phyloP scores from a whole-genome alignment of 1,139 yeast genomes.

The Taphrina pruni region DNA sequence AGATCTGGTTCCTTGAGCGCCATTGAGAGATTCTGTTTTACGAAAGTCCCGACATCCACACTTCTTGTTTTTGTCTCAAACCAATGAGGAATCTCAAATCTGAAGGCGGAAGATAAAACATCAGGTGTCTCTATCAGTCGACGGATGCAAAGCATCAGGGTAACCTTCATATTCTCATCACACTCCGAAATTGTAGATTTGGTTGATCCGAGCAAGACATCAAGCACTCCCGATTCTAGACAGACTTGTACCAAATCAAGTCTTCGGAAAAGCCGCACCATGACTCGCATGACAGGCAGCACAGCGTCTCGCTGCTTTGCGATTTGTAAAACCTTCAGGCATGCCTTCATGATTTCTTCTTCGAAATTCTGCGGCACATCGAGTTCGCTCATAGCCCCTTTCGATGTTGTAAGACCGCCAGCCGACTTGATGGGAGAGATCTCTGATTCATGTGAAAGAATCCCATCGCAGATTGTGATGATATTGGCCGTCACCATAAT shows the following conservation, averaged over 20 bases:
- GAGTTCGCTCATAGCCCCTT: not conserved
- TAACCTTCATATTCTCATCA: conserved; percentile 51
- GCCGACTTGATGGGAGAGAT: too few relatives aligned
- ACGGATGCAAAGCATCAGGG: conserved; percentile 60
- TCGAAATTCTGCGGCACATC: not conserved
- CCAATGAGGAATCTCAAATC: conserved; percentile 52
- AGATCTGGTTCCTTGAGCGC: conserved; percentile 65
- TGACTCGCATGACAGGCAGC: not conserved
- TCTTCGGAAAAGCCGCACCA: not conserved
- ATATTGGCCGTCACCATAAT: not conserved
- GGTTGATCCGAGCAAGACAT: conserved; percentile 50
- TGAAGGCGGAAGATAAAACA: conserved; percentile 60
- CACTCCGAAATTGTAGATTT: conserved; percentile 49
- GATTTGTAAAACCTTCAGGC: not conserved
- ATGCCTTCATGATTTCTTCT: not conserved
- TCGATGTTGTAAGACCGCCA: not conserved
- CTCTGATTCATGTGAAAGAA: not conserved
- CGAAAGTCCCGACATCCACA: conserved; percentile 59
- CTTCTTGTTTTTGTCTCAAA: conserved; percentile 47
- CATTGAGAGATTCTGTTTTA: conserved; percentile 63
- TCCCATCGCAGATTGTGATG: not conserved
- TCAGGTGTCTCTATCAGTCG: conserved; percentile 70
- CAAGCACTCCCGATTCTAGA: not conserved
- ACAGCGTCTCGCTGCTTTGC: conserved; percentile 4
- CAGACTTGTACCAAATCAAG: not conserved